phyloP scores from a whole-genome alignment of 2,329 filamentous ascomycete genomes.

The Penicillium sp. region DNA sequence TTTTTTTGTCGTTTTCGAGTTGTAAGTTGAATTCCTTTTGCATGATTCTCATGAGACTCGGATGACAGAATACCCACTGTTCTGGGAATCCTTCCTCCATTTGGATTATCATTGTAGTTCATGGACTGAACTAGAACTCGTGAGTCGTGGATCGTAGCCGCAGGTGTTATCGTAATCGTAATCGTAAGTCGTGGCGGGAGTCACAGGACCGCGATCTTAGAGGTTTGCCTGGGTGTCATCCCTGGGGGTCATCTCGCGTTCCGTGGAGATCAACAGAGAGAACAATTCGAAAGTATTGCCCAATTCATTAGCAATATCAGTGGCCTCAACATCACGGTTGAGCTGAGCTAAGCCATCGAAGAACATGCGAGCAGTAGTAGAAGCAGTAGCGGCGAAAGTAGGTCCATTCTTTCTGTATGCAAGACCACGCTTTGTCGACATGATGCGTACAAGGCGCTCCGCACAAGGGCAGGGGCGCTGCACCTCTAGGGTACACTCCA shows the following conservation, averaged over 20 bases:
- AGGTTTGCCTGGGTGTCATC: neutral
- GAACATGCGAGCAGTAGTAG: constrained; percentile 30
- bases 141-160: neutral
- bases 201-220: neutral
- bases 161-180: neutral
- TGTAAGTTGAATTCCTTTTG: neutral
- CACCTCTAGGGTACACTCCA: constrained; percentile 33
- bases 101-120: neutral
- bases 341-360: constrained; percentile 34
- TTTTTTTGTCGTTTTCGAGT: too few relatives aligned
- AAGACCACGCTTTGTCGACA: constrained; percentile 26
- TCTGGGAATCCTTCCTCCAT: neutral
- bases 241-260: constrained; percentile 19
- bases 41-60: neutral
- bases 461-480: constrained; percentile 38
- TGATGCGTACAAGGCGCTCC: constrained; percentile 34
- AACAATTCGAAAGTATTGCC: constrained; percentile 28
- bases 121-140: neutral
- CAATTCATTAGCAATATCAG: constrained; percentile 28
- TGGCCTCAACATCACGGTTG: constrained; percentile 20
- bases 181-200: neutral
- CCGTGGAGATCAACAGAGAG: constrained; percentile 31
- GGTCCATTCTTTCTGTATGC: constrained; percentile 3
- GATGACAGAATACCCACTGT: neutral
- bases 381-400: neutral